These are phyloP conservation scores for Gynochthodes officinalis DNA, from an alignment of 257 asterid genomes.

Conservation along the genomic window DNA sequence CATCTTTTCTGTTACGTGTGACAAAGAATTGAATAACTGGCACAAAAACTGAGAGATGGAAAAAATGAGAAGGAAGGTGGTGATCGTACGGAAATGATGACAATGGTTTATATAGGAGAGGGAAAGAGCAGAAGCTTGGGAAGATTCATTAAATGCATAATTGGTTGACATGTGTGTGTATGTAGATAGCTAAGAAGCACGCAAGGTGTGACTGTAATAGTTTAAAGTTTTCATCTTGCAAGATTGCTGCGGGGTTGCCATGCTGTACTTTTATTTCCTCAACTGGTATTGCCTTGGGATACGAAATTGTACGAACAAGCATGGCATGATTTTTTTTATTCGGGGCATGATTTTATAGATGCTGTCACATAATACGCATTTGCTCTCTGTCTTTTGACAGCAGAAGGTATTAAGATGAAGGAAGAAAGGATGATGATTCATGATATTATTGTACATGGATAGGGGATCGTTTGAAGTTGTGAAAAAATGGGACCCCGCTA, in stretches of 20 bases:
- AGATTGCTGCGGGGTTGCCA: slow-evolving; percentile 34
- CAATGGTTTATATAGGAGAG: slow-evolving; percentile 50
- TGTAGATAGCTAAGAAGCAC: slow-evolving; percentile 42
- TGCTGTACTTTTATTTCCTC: slow-evolving; percentile 40
- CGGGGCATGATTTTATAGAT: slow-evolving; percentile 12
- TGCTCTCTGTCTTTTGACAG: slow-evolving; percentile 9
- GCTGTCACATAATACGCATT: slow-evolving; percentile 22
- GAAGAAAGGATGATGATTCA: slow-evolving; percentile 3
- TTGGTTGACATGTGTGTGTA: slow-evolving; percentile 24
- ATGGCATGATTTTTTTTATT: slow-evolving; percentile 30
- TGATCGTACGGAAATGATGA: slow-evolving; percentile 36
- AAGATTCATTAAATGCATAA: slow-evolving; percentile 29
- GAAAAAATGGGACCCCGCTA: slow-evolving; percentile 41
- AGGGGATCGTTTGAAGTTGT: slow-evolving; percentile 31
- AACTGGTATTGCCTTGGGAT: slow-evolving; percentile 27
- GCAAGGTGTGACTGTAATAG: slow-evolving; percentile 37
- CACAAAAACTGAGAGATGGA: slow-evolving; percentile 12
- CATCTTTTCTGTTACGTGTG: slow-evolving; percentile 22
- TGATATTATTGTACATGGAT: neutral
- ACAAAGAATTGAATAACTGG: slow-evolving; percentile 10
- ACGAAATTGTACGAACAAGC: slow-evolving; percentile 83
- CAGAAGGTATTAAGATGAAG: too few species aligned
- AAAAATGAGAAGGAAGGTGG: slow-evolving; percentile 20
- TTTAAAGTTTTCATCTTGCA: slow-evolving; percentile 18
- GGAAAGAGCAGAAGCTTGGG: slow-evolving; percentile 29